Conservation (phyloP, 768 basidiomycete species). For the Hygrocybe coccinea region DNA sequence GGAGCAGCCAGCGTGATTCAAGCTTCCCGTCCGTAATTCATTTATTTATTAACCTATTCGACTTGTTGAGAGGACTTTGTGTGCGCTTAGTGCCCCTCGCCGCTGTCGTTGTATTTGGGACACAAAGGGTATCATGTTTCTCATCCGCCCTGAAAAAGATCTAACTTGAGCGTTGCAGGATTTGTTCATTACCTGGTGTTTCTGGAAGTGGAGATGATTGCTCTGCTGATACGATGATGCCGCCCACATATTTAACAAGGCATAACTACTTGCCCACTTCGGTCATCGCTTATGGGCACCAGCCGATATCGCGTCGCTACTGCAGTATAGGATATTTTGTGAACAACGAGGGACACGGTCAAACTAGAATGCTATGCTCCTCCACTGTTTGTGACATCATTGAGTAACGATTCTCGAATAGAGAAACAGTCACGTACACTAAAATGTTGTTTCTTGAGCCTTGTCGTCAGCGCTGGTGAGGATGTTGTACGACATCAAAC, state of each 20-base stretch:
- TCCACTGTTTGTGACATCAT: conserved; percentile 49
- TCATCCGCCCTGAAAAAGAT: neutral
- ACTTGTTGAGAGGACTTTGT: conserved; percentile 1
- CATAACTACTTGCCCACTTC: too few species aligned
- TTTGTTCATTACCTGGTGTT: conserved; percentile 34
- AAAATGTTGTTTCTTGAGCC: conserved; percentile 88
- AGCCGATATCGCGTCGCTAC: neutral
- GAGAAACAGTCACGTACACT: conserved; percentile 61
- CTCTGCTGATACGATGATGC: neutral
- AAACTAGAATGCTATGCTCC: conserved; percentile 50
- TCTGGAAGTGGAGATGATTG: conserved; percentile 20
- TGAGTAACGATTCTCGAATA: neutral
- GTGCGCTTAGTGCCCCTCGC: conserved; percentile 49
- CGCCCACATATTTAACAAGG: too few species aligned
- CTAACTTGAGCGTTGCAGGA: conserved; percentile 29
- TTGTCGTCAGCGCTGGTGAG: conserved; percentile 11
- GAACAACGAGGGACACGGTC: neutral
- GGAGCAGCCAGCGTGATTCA: conserved; percentile 41
- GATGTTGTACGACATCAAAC: neutral
- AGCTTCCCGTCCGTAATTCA: conserved; percentile 40
- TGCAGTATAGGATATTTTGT: neutral
- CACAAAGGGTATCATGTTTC: conserved; percentile 39
- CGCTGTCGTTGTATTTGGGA: conserved; percentile 45
- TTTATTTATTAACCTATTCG: conserved; percentile 5
- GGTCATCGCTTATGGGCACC: too few species aligned